Base-by-base conservation (phyloP, 1,284 basidiomycete species). In the Apiotrichum gamsii region DNA sequence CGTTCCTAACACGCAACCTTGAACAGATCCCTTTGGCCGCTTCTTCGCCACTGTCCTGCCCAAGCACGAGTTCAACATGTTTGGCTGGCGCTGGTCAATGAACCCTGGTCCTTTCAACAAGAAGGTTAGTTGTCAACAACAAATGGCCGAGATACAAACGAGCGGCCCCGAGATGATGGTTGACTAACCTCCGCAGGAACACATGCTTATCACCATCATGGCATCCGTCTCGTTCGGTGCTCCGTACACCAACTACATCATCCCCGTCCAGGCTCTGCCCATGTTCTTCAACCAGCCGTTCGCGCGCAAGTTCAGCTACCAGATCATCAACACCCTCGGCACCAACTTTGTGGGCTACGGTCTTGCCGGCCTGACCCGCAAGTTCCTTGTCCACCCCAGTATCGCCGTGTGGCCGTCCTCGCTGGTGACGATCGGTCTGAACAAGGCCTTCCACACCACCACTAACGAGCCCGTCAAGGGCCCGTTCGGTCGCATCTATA, bases 291-390 rank as follows among this genome's bases (percentile, higher is more conserved):
- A 64, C 42, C 61, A 62, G 45, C 34, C 54, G 1, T 69, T 64
- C 48, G 63, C 69, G 0, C 58, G 53, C 35, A 51, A 65, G 36
- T 72, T 72, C 43, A 69, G 71, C 11, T 75, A 73, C 57, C 72
- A 75, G 39, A 45, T 56, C 24, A 15, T 47, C 8, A 49, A 38
- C 21, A 45, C 46, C 4, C 45, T 78, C 32, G 74, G 74, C 4
- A 74, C 76, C 0, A 76, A 78, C 51, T 48, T 76, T 19, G 71
- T 76, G 6, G 75, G 75, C 3, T 74, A 76, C 45, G 73, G 73
- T 0, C 61, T 72, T 3, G 74, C 75, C 14, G 74, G 74, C 1
- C 56, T 75, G 8, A 55, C 57, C 3, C 67, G 74, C 11, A 65
- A 70, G 4, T 76, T 74, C 51, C 63, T 75, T 5, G 74, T 75